A percentile compares a stretch with the other conserved stretches of the same genome.
phyloP scores from a whole-genome alignment of 2,329 filamentous ascomycete species.

The Xylaria sp. region DNA sequence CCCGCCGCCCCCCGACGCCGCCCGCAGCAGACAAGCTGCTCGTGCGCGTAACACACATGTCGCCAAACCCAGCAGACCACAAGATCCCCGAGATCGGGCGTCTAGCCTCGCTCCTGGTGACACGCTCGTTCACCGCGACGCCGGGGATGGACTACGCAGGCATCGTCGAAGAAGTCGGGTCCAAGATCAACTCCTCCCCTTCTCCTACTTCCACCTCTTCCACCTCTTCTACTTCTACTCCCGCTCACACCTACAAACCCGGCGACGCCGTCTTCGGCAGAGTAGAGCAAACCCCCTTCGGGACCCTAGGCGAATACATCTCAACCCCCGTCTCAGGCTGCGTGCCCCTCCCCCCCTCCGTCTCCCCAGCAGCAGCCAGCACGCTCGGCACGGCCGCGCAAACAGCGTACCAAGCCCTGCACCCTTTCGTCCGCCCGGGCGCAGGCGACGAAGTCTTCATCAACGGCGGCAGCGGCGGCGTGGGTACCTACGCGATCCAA shows the following conservation, averaged over 20 bases:
- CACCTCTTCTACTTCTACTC: not conserved
- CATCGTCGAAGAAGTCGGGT: constrained; percentile 52
- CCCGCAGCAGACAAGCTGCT: constrained; percentile 61
- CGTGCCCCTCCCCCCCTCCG: constrained; percentile 56
- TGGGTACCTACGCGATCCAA: constrained; percentile 70
- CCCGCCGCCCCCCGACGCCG: constrained; percentile 54
- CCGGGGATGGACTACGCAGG: constrained; percentile 64
- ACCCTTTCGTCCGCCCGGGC: constrained; percentile 59
- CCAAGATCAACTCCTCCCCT: constrained; percentile 32
- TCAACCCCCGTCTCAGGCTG: constrained; percentile 46
- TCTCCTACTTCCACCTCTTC: not conserved
- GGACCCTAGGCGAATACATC: constrained; percentile 58
- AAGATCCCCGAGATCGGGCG: constrained; percentile 66
- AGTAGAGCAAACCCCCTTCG: constrained; percentile 50
- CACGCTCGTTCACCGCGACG: constrained; percentile 55
- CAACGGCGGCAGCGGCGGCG: constrained; percentile 73
- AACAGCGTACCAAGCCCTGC: constrained; percentile 61
- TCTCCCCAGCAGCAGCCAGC: constrained; percentile 57
- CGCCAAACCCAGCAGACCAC: constrained; percentile 73
- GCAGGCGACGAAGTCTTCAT: constrained; percentile 68
- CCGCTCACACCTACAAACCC: constrained; percentile 43
- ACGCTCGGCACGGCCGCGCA: constrained; percentile 58
- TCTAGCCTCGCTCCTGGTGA: constrained; percentile 53
- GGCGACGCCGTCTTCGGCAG: constrained; percentile 61
- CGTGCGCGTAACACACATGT: constrained; percentile 63